Evolutionary conservation across 768 basidiomycete species (phyloP).

Genomic region (Trametes cubensis): DNA sequence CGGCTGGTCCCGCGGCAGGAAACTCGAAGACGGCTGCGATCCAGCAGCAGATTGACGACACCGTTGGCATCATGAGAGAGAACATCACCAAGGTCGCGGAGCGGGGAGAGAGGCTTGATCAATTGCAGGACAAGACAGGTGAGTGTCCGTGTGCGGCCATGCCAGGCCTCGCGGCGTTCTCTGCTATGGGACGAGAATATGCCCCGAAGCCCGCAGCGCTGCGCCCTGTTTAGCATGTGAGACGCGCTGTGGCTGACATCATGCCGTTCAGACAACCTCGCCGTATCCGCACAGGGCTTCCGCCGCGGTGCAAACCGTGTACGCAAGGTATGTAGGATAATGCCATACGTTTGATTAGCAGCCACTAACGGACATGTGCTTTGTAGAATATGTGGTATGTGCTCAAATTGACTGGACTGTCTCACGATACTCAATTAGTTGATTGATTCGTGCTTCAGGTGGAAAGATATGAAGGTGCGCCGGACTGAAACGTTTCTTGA

Average conservation of each 20-base stretch:
- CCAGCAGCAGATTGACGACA: conserved; percentile 96
- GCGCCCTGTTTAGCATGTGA: conserved; percentile 8
- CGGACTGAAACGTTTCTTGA: conserved; percentile 23
- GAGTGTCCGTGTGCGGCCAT: conserved; percentile 34
- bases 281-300: conserved; percentile 99
- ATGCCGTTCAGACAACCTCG: conserved; percentile 75
- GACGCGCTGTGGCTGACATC: conserved; percentile 8
- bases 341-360: not conserved
- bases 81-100: conserved; percentile 97
- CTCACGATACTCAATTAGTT: not conserved
- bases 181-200: too few relatives aligned
- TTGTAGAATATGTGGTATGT: conserved; percentile 84
- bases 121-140: conserved; percentile 98
- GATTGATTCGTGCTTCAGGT: conserved; percentile 49
- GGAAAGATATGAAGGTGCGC: conserved; percentile 96
- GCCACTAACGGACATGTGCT: not conserved
- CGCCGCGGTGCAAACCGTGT: conserved; percentile 96
- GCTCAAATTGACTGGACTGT: not conserved
- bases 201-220: not conserved
- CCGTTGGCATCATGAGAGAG: conserved; percentile 96
- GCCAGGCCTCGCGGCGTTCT: too few relatives aligned
- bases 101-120: conserved; percentile 91
- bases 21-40: conserved; percentile 92
- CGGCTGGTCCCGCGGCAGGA: conserved; percentile 51
- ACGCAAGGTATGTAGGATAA: conserved; percentile 72